phyloP scores from a whole-genome alignment of 352 stramenopile genomes.

The Phytopythium cucurbitacearum region DNA sequence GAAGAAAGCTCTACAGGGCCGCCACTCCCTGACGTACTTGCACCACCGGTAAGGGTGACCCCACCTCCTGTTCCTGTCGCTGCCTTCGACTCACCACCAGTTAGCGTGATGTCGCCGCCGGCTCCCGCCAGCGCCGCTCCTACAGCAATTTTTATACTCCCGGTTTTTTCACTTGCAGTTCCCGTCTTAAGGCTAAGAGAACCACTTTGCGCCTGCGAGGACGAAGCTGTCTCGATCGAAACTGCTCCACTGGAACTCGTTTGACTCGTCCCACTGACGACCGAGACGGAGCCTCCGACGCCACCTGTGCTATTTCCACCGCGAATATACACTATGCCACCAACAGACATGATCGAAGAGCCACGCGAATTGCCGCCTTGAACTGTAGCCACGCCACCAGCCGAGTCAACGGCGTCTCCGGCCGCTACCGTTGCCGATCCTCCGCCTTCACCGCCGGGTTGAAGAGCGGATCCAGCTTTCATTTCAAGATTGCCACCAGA shows the following conservation, averaged over 20 bases:
- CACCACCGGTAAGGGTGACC: constrained; percentile 22
- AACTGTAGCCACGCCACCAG: constrained; percentile 40
- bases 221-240: constrained; percentile 19
- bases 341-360: constrained; percentile 23
- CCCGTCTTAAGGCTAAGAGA: constrained; percentile 33
- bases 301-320: constrained; percentile 43
- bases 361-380: constrained; percentile 35
- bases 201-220: constrained; percentile 18
- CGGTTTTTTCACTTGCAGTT: constrained; percentile 20
- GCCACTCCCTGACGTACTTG: constrained; percentile 29
- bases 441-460: constrained; percentile 23
- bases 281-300: constrained; percentile 32
- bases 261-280: constrained; percentile 41
- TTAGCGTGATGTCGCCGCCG: constrained; percentile 48
- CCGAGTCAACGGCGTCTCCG: constrained; percentile 29
- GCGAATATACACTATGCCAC: constrained; percentile 30
- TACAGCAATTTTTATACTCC: constrained; percentile 41
- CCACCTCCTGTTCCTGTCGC: constrained; percentile 9
- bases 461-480: constrained; percentile 25
- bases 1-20: constrained; percentile 30
- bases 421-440: constrained; percentile 17
- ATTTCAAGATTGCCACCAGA: constrained; percentile 22
- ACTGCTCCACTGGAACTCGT: constrained; percentile 31
- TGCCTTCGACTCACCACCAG: constrained; percentile 28
- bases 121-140: constrained; percentile 36